phyloP scores from a whole-genome alignment of 2,329 filamentous ascomycete genomes.

The Aspergillus novoparasiticus region DNA sequence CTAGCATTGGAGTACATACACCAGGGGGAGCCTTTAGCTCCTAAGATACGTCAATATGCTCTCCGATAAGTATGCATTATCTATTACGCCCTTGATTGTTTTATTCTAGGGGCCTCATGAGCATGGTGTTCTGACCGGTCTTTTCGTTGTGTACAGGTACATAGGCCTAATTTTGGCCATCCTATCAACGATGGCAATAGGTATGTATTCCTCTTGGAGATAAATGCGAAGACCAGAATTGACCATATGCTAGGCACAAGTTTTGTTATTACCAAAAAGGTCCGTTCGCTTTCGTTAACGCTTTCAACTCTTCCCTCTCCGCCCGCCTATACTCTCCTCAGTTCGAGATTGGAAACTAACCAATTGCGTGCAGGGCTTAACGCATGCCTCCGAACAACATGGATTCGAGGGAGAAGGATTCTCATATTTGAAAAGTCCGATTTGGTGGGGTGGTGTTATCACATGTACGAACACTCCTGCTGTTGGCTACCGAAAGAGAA shows the following conservation, averaged over 20 bases:
- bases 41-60: slow-evolving; percentile 39
- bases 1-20: slow-evolving; percentile 37
- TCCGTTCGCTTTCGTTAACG: slow-evolving; percentile 45
- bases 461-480: slow-evolving; percentile 66
- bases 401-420: slow-evolving; percentile 97
- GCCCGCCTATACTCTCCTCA: slow-evolving; percentile 9
- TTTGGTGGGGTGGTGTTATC: slow-evolving; percentile 95
- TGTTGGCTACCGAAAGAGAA: slow-evolving; percentile 4
- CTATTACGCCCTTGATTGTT: slow-evolving; percentile 2
- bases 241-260: slow-evolving; percentile 69
- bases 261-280: slow-evolving; percentile 99
- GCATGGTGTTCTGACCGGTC: slow-evolving; percentile 20
- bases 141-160: slow-evolving; percentile 39
- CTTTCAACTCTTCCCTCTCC: slow-evolving; percentile 8
- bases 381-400: slow-evolving; percentile 85
- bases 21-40: slow-evolving; percentile 42
- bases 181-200: slow-evolving; percentile 51
- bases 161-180: slow-evolving; percentile 51
- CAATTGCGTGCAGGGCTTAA: slow-evolving; percentile 66
- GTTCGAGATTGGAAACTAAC: slow-evolving; percentile 22
- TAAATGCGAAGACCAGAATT: not conserved
- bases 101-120: slow-evolving; percentile 13
- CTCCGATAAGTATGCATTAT: slow-evolving; percentile 44
- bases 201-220: slow-evolving; percentile 28
- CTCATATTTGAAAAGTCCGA: slow-evolving; percentile 88